These are phyloP conservation scores for Moniliophthora roreri DNA, from an alignment of 1,284 basidiomycete genomes.

Conservation along the genomic window DNA sequence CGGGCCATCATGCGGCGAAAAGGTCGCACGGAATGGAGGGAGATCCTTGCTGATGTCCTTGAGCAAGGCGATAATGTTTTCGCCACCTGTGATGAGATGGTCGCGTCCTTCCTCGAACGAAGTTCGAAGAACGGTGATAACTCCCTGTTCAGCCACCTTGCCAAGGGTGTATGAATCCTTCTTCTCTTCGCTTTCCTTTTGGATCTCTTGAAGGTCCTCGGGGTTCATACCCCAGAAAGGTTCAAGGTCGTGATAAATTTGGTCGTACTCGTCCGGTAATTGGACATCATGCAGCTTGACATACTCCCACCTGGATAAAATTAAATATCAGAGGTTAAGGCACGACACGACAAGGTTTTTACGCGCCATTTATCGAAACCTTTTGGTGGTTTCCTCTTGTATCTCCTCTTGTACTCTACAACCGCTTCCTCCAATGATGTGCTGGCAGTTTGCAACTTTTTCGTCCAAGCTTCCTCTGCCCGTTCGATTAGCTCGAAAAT, in stretches of 20 bases:
- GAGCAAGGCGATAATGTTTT: constrained; percentile 30
- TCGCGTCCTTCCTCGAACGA: constrained; percentile 28
- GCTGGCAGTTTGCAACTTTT: constrained; percentile 52
- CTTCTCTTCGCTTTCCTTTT: constrained; percentile 33
- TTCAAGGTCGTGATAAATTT: constrained; percentile 49
- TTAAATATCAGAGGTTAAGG: not conserved
- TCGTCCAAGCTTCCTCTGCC: constrained; percentile 51
- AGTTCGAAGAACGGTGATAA: constrained; percentile 28
- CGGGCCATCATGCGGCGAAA: constrained; percentile 44
- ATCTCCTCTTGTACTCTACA: constrained; percentile 52
- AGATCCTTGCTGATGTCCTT: constrained; percentile 32
- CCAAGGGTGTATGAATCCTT: constrained; percentile 40
- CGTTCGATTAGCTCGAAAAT: constrained; percentile 54
- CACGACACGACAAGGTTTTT: not conserved
- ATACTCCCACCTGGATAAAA: constrained; percentile 53
- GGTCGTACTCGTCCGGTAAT: constrained; percentile 55
- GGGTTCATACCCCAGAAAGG: constrained; percentile 53
- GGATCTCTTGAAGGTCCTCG: constrained; percentile 32
- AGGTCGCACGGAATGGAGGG: constrained; percentile 37
- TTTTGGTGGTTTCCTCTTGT: constrained; percentile 44
- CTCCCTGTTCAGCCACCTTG: constrained; percentile 26
- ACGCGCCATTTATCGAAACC: constrained; percentile 56
- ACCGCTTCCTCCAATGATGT: constrained; percentile 54
- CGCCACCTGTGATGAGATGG: constrained; percentile 26
- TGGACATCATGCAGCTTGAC: constrained; percentile 51